phyloP scores from a whole-genome alignment of 139 green algal species.

The Tetradesmus obliquus region DNA sequence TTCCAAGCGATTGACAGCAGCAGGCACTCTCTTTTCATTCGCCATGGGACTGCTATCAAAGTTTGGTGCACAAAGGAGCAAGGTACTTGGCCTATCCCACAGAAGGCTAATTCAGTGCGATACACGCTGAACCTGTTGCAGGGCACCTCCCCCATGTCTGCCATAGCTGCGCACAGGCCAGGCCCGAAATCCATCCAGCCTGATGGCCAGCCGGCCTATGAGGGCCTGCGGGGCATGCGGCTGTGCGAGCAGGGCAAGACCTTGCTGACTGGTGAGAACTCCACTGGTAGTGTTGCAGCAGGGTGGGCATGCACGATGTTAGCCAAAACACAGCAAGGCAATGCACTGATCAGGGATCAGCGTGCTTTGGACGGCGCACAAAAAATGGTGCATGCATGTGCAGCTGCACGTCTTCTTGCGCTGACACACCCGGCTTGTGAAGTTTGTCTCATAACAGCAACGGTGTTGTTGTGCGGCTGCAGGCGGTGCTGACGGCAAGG shows the following conservation, averaged over 20 bases:
- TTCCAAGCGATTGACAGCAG: too few species aligned
- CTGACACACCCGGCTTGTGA: too few species aligned
- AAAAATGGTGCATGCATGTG: too few species aligned
- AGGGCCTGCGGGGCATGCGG: slow-evolving; percentile 64
- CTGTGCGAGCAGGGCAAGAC: slow-evolving; percentile 51
- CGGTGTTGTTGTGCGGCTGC: neutral
- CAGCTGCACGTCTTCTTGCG: too few species aligned
- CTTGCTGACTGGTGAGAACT: slow-evolving; percentile 55
- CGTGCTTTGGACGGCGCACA: too few species aligned
- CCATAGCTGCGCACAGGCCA: slow-evolving; percentile 63
- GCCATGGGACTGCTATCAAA: too few species aligned
- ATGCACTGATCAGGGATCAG: too few species aligned
- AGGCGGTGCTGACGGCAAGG: slow-evolving; percentile 66
- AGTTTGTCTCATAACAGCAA: neutral
- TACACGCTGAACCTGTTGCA: slow-evolving; percentile 7
- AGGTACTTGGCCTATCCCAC: too few species aligned
- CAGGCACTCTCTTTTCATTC: too few species aligned
- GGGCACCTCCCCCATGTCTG: slow-evolving; percentile 51
- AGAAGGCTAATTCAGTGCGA: neutral
- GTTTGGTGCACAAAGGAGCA: too few species aligned
- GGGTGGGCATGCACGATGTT: neutral
- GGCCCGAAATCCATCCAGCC: slow-evolving; percentile 57
- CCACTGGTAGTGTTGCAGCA: neutral
- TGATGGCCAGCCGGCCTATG: slow-evolving; percentile 63
- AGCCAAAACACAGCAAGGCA: too few species aligned